These are phyloP conservation scores for Cenchrus purpureus DNA, from an alignment of 176 grass and related monocot species.

Conservation along the genomic window DNA sequence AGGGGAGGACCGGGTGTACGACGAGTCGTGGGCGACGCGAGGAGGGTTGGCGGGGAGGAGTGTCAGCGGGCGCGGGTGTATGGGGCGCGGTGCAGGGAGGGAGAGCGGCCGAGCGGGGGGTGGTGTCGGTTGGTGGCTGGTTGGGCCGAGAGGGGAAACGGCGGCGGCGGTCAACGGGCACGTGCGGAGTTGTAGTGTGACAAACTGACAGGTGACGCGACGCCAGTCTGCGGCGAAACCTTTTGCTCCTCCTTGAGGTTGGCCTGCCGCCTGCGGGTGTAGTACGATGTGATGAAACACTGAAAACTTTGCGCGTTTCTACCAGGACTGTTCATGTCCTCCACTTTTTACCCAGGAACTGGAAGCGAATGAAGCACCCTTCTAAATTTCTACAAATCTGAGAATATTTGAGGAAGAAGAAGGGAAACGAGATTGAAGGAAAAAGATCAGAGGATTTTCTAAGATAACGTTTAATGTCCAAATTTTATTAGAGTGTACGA, in stretches of 20 bases:
- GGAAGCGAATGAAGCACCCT: neutral
- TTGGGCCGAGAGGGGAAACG: slow-evolving; percentile 5
- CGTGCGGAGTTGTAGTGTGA: slow-evolving; percentile 29
- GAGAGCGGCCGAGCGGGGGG: neutral
- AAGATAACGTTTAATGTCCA: neutral
- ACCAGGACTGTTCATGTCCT: neutral
- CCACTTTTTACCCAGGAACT: no score
- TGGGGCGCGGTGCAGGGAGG: slow-evolving; percentile 31
- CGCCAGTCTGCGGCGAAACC: neutral
- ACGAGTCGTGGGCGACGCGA: slow-evolving; percentile 34
- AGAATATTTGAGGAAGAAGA: no score
- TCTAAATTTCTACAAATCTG: neutral
- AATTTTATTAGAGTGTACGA: neutral
- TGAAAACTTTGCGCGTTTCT: neutral
- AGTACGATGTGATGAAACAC: neutral
- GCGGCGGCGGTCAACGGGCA: slow-evolving; percentile 45
- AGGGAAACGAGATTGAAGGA: no score
- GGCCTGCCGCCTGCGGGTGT: neutral
- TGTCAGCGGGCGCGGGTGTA: slow-evolving; percentile 38
- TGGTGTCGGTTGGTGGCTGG: slow-evolving; percentile 17
- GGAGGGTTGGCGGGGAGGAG: neutral
- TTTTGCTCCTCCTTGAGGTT: no score
- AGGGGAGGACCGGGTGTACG: slow-evolving; percentile 28
- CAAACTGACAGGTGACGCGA: neutral
- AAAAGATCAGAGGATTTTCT: neutral